A percentile compares a stretch with the other conserved stretches of the same genome.
phyloP scores from a whole-genome alignment of 352 stramenopile species.

The Globisporangium recalcitrans region DNA sequence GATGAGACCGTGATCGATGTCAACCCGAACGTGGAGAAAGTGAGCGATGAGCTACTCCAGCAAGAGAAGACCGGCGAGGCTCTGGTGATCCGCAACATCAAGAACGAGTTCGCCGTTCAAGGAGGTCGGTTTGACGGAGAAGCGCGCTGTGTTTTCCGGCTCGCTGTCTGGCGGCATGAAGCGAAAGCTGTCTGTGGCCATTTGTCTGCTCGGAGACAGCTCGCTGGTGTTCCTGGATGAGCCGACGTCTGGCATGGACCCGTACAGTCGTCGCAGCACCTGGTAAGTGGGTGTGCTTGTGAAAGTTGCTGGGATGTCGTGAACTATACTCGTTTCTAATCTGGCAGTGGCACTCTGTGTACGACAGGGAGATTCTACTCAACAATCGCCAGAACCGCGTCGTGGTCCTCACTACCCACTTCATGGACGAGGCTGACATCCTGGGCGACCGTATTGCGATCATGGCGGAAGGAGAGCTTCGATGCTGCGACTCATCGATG shows the following conservation, averaged over 20 bases:
- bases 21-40: constrained; percentile 35
- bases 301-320: no score
- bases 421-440: constrained; percentile 91
- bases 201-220: constrained; percentile 87
- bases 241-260: constrained; percentile 94
- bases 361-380: constrained; percentile 39
- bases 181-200: constrained; percentile 87
- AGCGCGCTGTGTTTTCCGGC: constrained; percentile 33
- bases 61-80: constrained; percentile 40
- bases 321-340: no score
- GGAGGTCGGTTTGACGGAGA: constrained; percentile 57
- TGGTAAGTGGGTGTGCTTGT: constrained; percentile 25
- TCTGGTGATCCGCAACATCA: constrained; percentile 49
- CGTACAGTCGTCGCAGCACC: constrained; percentile 89
- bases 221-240: constrained; percentile 86
- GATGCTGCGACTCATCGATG: constrained; percentile 51
- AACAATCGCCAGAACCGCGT: constrained; percentile 44
- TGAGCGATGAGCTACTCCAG: constrained; percentile 31
- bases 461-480: constrained; percentile 55
- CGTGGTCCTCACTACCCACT: constrained; percentile 90
- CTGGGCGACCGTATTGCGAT: constrained; percentile 76
- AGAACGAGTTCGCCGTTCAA: constrained; percentile 70
- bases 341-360: no score
- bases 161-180: constrained; percentile 88
- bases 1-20: constrained; percentile 29